phyloP scores from a whole-genome alignment of 306 rosid genomes.

The Cucumis cinereus region DNA sequence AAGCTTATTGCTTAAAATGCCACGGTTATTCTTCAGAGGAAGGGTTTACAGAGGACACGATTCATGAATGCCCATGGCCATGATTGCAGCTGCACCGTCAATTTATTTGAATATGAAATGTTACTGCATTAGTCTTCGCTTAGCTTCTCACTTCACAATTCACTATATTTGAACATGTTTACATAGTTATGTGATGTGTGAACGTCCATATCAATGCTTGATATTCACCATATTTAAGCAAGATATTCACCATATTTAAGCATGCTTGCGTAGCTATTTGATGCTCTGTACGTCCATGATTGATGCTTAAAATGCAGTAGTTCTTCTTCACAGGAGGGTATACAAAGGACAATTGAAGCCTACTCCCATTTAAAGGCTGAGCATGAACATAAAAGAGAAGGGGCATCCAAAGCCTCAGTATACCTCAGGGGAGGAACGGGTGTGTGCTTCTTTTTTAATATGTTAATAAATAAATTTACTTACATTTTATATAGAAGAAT shows the following conservation, averaged over 20 bases:
- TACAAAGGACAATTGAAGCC: conserved; percentile 70
- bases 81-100: neutral
- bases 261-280: neutral
- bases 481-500: neutral
- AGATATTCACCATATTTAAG: neutral
- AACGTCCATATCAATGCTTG: neutral
- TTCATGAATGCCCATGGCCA: neutral
- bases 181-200: neutral
- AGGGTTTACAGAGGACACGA: conserved; percentile 53
- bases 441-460: conserved; percentile 11
- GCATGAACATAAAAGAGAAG: conserved; percentile 44
- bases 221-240: neutral
- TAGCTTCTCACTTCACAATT: neutral
- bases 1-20: neutral
- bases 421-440: conserved; percentile 85
- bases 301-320: neutral
- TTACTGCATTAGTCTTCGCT: neutral
- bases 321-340: conserved; percentile 60
- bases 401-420: conserved; percentile 70
- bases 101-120: neutral
- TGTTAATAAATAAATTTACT: no score
- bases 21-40: conserved; percentile 25
- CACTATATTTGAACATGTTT: neutral
- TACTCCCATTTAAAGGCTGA: conserved; percentile 74
- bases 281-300: neutral